Evolutionary conservation across 169 alveolate species (phyloP), one percentile per base, ranked within the genome.

Genomic region (Babesia caballi): DNA sequence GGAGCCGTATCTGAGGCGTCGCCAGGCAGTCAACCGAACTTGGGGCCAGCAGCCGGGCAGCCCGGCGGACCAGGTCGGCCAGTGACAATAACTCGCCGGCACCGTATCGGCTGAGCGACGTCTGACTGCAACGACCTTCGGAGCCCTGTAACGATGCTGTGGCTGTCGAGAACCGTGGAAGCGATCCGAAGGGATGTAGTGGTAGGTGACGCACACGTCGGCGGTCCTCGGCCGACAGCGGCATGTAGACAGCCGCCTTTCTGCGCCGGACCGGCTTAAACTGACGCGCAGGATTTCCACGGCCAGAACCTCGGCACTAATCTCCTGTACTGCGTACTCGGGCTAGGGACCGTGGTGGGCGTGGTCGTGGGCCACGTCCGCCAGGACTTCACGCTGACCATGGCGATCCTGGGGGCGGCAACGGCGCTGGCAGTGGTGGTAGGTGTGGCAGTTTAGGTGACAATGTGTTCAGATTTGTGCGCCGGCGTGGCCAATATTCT

Each of bases 401-500:
- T 81, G 47, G 36, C 6, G 50, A 41, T 38, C 49, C 25, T 81
- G 1, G 47, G 33, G 7, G 67, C 53, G 4, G 54, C 80, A 3
- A 57, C 75, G 19, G 50, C 47, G 30, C 38, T 69, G 14, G 33
- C 66, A 30, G 54, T 36, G 7, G 47, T 61, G 66, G 84, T 60
- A 56, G 19, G 76, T 54, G 33, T 4, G n/a, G 32, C 5, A n/a
- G 54, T n/a, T 14, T 0, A 25, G 21, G 9, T 51, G n/a, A 27
- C 35, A 25, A 52, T 4, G 25, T 33, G 25, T 69, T 21, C 28
- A 81, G 88, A 72, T 65, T 14, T 70, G 84, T 46, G 47, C 72
- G 21, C 78, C 82, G 1, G 67, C 74, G 40, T 81, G 88, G 88
- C 88, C 76, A 1, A 19, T 81, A 17, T 81, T 60, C 65, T 21